A percentile compares a stretch with the other conserved stretches of the same genome.
Evolutionary conservation across 495 filamentous ascomycete genomes (phyloP).

Genomic region (Penicillium macrosclerotiorum): DNA sequence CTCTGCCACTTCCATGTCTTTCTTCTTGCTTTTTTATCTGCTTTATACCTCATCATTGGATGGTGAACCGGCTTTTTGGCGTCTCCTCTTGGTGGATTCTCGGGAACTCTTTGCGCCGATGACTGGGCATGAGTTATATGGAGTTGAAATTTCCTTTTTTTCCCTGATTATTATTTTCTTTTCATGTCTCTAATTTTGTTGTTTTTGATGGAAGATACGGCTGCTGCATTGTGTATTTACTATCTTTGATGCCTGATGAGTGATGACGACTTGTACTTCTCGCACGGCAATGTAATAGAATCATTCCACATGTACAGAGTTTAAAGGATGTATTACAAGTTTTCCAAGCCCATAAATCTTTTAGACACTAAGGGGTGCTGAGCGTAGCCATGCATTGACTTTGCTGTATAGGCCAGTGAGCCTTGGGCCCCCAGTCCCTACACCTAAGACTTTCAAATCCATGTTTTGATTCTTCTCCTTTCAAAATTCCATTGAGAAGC

Average conservation of each 20-base stretch:
- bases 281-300: constrained; percentile 28
- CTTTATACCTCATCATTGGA: constrained; percentile 5
- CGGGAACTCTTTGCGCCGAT: constrained; percentile 5
- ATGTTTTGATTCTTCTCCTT: not conserved
- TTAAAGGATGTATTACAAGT: no score
- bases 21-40: constrained; percentile 8
- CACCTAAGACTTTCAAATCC: not conserved
- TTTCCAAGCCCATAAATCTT: no score
- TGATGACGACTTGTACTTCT: constrained; percentile 32
- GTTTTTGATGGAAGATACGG: constrained; percentile 18
- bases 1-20: not conserved
- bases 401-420: no score
- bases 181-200: constrained; percentile 10
- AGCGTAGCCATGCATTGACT: no score
- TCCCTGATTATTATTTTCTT: constrained; percentile 13
- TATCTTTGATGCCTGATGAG: constrained; percentile 31
- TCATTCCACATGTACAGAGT: no score
- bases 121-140: constrained; percentile 15
- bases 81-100: constrained; percentile 9
- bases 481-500: not conserved
- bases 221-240: constrained; percentile 26
- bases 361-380: no score
- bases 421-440: no score
- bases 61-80: constrained; percentile 15
- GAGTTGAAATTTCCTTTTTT: constrained; percentile 20